Evolutionary conservation across 352 stramenopile genomes (phyloP).

Genomic region (Thalassiosira hispida): DNA sequence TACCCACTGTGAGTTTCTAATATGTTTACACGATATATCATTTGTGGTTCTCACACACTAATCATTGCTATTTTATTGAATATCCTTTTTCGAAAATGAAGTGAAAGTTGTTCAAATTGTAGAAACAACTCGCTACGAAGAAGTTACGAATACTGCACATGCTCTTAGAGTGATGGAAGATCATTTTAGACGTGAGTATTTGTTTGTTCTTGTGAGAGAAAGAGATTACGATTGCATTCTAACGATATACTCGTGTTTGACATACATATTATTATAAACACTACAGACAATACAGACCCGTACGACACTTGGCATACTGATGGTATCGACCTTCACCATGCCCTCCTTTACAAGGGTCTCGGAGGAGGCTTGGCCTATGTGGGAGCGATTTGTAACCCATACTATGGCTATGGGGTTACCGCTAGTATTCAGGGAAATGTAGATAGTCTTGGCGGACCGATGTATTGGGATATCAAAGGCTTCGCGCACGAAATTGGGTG

Average conservation of each 20-base stretch:
- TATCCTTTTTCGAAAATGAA: no score
- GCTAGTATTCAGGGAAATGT: conserved; percentile 8
- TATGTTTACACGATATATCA: no score
- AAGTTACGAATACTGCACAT: conserved; percentile 6
- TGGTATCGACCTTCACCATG: conserved; percentile 34
- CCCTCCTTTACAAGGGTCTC: conserved; percentile 9
- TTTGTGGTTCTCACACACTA: no score
- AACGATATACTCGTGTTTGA: no score
- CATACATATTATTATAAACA: no score
- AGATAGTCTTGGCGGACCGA: background rate
- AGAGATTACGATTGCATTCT: no score
- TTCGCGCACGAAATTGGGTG: conserved; percentile 1
- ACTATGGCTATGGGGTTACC: conserved; percentile 24
- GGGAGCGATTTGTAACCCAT: conserved; percentile 29
- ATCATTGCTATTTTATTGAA: no score
- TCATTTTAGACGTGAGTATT: background rate
- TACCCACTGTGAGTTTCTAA: conserved; percentile 17
- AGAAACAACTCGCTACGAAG: background rate
- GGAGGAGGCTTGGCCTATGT: conserved; percentile 22
- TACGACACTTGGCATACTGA: background rate
- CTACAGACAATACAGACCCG: background rate
- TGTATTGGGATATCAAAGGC: conserved; percentile 9
- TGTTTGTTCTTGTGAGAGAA: no score
- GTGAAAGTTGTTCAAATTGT: no score
- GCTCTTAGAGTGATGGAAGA: conserved; percentile 1